Base-by-base conservation (phyloP, 441 rosid genomes). In the Pelargonium myrrhifolium region DNA sequence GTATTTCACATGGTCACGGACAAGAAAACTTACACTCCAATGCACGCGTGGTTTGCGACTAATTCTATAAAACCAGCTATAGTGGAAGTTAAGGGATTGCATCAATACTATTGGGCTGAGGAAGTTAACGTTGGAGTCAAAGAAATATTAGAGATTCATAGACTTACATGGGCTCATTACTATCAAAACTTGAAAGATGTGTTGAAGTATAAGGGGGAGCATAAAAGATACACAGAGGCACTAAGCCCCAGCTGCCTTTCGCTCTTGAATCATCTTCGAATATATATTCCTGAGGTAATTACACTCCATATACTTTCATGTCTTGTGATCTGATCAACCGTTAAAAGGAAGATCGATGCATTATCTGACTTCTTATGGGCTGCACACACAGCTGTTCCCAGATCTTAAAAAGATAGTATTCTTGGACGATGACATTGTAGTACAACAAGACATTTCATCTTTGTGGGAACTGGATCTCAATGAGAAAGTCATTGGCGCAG, bases 31-130 rank as follows among this genome's bases (percentile, higher is more conserved):
- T 90, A 90, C 70, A 79, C 91, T 37, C 86, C 97, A 0, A 90
- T 93, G 98, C 91, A 93, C 75, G 89, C 98, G 39, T 90, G 98
- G 98, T 93, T 93, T 82, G 96, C 96, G 63, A 80, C 83, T 11
- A 86, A 89, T 85, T 78, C 91, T 75, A 71, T 84, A 14, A 70
- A 76, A 61, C 79, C 91, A 14, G 90, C 83, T 0, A 87, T 84
- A 28, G 88, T 90, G 71, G 98, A 93, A 85, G 89, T 90, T 14
- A 93, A 89, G 79, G 98, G 98, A 35, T 83, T 93, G 76, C 97
- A 93, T 69, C 96, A 90, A 65, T 90, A 85, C 76, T 91, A 90
- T 70, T 93, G 98, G 98, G 80, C 94, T 65, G 73, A 79, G 71
- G 91, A 86, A 73, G 92, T 86, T 71, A 87, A 89, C 58, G 49